These are phyloP conservation scores for Colletotrichum lentis DNA, from an alignment of 2,329 filamentous ascomycete genomes.

Conservation along the genomic window DNA sequence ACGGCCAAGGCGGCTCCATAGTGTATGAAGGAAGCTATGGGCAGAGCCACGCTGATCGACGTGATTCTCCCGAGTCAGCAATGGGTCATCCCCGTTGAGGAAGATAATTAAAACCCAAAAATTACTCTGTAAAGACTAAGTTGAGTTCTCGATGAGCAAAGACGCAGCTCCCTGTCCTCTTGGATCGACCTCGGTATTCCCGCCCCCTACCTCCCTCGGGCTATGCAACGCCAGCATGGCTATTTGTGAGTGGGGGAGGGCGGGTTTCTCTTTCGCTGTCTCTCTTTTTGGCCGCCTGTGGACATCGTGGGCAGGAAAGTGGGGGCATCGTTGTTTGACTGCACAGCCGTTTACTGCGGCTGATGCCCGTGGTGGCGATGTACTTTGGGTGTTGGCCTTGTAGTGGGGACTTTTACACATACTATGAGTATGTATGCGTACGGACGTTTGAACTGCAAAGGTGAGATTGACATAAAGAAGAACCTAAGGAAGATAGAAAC, in stretches of 20 bases:
- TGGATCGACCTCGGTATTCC: conserved; percentile 18
- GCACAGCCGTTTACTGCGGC: conserved; percentile 25
- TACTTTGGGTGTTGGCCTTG: conserved; percentile 12
- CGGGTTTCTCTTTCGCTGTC: too few relatives aligned
- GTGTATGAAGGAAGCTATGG: neutral
- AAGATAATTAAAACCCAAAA: neutral
- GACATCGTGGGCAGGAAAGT: neutral
- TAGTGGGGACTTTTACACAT: neutral
- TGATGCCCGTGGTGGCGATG: conserved; percentile 20
- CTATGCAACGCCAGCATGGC: conserved; percentile 2
- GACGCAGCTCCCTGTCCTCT: conserved; percentile 3
- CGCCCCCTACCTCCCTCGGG: conserved; percentile 4
- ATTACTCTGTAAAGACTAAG: conserved; percentile 28
- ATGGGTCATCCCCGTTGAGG: conserved; percentile 32
- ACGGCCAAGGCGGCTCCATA: conserved; percentile 17
- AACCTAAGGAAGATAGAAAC: neutral
- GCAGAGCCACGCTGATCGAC: conserved; percentile 31
- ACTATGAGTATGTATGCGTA: neutral
- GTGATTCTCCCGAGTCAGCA: conserved; percentile 33
- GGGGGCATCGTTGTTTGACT: conserved; percentile 11
- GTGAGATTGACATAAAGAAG: neutral
- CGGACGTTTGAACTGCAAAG: neutral
- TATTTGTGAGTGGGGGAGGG: neutral
- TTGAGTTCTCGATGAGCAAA: conserved; percentile 13
- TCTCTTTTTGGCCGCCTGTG: neutral